phyloP scores from a whole-genome alignment of 495 filamentous ascomycete genomes.

The Jackrogersella multiformis region DNA sequence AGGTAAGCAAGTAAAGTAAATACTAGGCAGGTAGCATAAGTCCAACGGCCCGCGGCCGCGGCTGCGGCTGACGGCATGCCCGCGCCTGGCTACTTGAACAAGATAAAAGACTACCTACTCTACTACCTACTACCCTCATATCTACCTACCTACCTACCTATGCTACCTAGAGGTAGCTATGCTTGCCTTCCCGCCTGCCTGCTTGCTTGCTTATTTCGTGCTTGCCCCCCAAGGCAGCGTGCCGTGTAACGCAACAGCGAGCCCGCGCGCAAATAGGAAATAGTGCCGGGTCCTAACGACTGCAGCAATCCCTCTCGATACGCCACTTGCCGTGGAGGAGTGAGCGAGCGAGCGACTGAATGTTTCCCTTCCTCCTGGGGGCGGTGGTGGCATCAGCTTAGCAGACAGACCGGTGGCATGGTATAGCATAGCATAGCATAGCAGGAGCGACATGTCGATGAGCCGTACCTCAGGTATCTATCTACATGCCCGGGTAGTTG shows the following conservation, averaged over 20 bases:
- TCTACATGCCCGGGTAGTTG: no score
- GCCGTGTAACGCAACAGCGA: conserved; percentile 36
- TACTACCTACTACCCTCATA: no score
- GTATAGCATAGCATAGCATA: no score
- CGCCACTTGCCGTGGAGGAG: conserved; percentile 14
- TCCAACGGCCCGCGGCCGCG: conserved; percentile 18
- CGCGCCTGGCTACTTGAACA: not conserved
- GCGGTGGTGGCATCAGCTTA: not conserved
- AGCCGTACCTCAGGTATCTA: no score
- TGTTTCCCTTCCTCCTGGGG: not conserved
- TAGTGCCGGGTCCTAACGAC: conserved; percentile 22
- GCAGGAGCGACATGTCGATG: no score
- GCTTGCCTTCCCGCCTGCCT: conserved; percentile 7
- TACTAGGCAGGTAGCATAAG: not conserved
- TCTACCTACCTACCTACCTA: no score
- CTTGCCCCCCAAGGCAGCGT: not conserved
- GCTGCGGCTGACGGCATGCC: conserved; percentile 38
- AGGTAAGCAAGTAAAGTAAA: not conserved
- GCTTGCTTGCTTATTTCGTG: conserved; percentile 21
- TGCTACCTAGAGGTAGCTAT: no score
- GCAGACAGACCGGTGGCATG: not conserved
- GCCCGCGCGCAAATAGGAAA: conserved; percentile 34
- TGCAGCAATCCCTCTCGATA: conserved; percentile 31
- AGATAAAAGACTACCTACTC: not conserved
- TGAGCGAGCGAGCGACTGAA: not conserved